A percentile compares a stretch with the other conserved stretches of the same genome.
Evolutionary conservation across 495 filamentous ascomycete genomes (phyloP).

Genomic region (Penicillium daleae): DNA sequence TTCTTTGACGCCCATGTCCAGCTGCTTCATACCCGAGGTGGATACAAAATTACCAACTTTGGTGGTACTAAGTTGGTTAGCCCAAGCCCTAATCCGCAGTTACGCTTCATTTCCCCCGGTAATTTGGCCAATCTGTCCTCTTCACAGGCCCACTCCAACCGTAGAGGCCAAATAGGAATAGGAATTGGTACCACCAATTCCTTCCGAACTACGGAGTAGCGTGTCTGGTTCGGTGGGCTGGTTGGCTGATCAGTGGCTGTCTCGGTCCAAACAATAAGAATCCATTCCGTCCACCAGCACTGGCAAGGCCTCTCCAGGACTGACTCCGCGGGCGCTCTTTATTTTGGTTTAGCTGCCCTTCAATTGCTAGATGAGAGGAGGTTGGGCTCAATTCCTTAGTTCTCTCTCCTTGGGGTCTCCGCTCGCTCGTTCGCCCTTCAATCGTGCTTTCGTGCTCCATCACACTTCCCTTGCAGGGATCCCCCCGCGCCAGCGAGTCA

Average conservation of each 20-base stretch:
- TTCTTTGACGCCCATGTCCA: neutral
- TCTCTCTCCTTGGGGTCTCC: too few relatives aligned
- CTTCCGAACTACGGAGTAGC: neutral
- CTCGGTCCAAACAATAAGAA: neutral
- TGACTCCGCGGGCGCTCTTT: neutral
- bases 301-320: neutral
- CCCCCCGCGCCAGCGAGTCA: slow-evolving; percentile 1
- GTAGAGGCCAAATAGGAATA: neutral
- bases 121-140: neutral
- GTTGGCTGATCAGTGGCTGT: neutral
- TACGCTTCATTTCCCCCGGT: slow-evolving; percentile 3
- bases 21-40: neutral
- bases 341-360: neutral
- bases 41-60: too few relatives aligned
- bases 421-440: too few relatives aligned
- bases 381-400: neutral
- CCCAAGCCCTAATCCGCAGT: slow-evolving; percentile 3
- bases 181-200: too few relatives aligned
- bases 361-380: neutral
- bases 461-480: neutral
- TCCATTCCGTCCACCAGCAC: neutral
- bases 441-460: neutral
- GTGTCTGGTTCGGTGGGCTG: neutral
- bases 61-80: neutral
- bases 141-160: slow-evolving; percentile 5